Percentiles rank a stretch among this genome's conserved stretches.
Evolutionary conservation across 352 stramenopile genomes (phyloP).

Genomic region (Aphanomyces stellatus): DNA sequence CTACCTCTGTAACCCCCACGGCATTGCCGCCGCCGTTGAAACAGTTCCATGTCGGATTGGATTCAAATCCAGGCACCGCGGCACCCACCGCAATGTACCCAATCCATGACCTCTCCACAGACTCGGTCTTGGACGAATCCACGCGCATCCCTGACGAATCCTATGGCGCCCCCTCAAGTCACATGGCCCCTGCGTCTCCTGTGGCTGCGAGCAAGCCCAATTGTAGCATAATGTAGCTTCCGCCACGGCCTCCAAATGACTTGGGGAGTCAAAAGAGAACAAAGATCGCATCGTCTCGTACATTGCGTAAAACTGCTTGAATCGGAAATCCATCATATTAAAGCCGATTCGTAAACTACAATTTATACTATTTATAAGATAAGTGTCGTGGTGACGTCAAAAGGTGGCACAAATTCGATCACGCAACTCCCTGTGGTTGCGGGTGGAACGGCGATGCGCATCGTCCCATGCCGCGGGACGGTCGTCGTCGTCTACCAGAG

Average conservation of each 20-base stretch:
- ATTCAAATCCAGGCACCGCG: background rate
- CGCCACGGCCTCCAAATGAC: background rate
- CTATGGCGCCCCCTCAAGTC: background rate
- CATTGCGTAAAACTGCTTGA: too few relatives aligned
- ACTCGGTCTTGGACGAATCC: background rate
- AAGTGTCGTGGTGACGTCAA: too few relatives aligned
- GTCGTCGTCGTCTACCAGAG: too few relatives aligned
- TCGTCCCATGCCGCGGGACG: too few relatives aligned
- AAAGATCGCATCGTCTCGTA: background rate
- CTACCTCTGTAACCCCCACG: background rate
- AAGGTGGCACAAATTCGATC: too few relatives aligned
- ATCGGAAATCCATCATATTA: background rate
- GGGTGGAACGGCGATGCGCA: too few relatives aligned
- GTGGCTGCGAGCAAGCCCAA: background rate
- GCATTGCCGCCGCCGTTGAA: background rate
- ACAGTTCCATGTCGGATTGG: background rate
- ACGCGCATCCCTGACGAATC: background rate
- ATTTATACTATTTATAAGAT: too few relatives aligned
- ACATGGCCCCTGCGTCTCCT: background rate
- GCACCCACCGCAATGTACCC: background rate
- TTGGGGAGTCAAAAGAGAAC: background rate
- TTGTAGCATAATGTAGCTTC: background rate
- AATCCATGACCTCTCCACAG: background rate
- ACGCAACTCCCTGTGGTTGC: too few relatives aligned
- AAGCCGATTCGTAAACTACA: too few relatives aligned